Evolutionary conservation across 345 rosid genomes (phyloP).

Genomic region (Citrus reticulata): DNA sequence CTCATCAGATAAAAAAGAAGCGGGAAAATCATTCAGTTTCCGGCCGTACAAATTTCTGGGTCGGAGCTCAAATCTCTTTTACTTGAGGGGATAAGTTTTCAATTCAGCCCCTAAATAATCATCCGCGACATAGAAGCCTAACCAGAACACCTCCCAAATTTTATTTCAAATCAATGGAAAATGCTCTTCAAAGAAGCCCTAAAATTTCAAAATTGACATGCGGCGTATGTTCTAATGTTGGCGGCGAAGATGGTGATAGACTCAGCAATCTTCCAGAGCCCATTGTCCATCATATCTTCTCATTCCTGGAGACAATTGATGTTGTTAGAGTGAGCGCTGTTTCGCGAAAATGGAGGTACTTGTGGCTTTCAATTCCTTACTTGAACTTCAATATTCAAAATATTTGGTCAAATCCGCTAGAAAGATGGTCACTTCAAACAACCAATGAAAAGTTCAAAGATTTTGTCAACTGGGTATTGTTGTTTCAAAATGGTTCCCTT

Average conservation of each 20-base stretch:
- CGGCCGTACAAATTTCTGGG: too few species aligned
- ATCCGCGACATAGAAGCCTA: too few species aligned
- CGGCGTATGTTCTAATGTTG: too few species aligned
- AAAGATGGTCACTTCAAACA: not conserved
- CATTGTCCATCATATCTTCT: not conserved
- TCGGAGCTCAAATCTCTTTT: too few species aligned
- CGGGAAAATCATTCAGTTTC: too few species aligned
- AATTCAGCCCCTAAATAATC: too few species aligned
- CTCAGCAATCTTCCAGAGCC: not conserved
- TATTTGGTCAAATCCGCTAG: not conserved
- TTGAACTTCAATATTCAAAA: not conserved
- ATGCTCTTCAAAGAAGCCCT: too few species aligned
- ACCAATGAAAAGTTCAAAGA: not conserved
- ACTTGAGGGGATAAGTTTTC: too few species aligned
- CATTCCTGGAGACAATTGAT: not conserved
- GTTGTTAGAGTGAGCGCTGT: not conserved
- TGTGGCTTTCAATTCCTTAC: constrained; percentile 1
- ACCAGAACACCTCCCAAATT: too few species aligned
- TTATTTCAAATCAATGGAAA: too few species aligned
- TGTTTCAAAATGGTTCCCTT: not conserved
- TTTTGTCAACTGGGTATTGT: not conserved
- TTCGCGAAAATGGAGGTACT: not conserved
- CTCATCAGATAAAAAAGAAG: too few species aligned
- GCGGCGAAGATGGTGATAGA: not conserved
- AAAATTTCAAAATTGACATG: not conserved